A percentile compares a stretch with the other conserved stretches of the same genome.
Conservation (phyloP, 106 monocot species). For the Dendrobium nobile region DNA sequence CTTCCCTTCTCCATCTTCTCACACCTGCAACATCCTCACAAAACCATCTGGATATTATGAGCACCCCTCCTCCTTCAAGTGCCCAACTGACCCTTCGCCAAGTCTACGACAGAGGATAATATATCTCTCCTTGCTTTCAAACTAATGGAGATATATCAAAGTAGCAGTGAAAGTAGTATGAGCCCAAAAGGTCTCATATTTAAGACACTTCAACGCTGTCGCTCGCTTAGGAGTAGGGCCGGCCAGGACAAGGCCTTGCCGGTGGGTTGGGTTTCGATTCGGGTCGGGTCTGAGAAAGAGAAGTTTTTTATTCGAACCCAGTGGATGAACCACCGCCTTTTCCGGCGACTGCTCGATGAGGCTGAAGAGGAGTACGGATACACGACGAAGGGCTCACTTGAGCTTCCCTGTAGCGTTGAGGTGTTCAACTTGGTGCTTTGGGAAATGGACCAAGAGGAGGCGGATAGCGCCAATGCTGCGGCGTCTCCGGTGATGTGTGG, state of each 20-base stretch:
- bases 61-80: neutral
- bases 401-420: too few species aligned
- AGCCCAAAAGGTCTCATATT: neutral
- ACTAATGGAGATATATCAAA: too few species aligned
- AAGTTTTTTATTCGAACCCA: too few species aligned
- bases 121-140: neutral
- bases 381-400: too few species aligned
- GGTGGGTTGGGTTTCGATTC: neutral
- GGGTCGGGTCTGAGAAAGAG: too few species aligned
- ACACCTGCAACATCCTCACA: neutral
- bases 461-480: neutral
- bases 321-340: too few species aligned
- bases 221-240: neutral
- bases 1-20: neutral
- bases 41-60: neutral
- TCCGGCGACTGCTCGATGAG: too few species aligned
- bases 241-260: slow-evolving; percentile 5
- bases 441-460: slow-evolving; percentile 32
- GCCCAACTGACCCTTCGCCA: neutral
- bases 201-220: neutral
- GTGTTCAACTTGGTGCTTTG: slow-evolving; percentile 17
- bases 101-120: slow-evolving; percentile 7
- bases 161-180: too few species aligned
- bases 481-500: slow-evolving; percentile 9
- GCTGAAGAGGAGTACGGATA: too few species aligned